Conservation (phyloP, 169 alveolate species). For the Besnoitia besnoiti region DNA sequence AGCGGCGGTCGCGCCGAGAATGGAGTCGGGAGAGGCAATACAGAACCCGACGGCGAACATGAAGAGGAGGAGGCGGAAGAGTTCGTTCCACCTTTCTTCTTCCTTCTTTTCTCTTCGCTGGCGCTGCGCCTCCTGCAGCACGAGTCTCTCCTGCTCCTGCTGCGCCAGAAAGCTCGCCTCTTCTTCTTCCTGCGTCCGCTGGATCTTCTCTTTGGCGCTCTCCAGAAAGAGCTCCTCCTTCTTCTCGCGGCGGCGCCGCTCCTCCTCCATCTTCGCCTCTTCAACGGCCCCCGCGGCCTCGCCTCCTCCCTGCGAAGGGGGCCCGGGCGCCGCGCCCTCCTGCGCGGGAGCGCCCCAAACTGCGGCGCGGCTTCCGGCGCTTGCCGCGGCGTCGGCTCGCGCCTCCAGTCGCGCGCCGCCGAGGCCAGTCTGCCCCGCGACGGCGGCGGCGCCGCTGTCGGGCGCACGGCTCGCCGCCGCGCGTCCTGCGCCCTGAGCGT, state of each 20-base stretch:
- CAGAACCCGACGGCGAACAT: slow-evolving; percentile 69
- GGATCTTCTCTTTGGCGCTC: not conserved
- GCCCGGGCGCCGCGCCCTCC: not conserved
- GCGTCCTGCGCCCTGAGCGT: too few species aligned
- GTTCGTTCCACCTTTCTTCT: not conserved
- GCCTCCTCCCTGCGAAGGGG: not conserved
- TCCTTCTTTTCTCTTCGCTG: not conserved
- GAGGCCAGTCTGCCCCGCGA: too few species aligned
- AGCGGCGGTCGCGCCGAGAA: slow-evolving; percentile 75
- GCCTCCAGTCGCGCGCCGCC: too few species aligned
- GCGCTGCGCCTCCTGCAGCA: not conserved
- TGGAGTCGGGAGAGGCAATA: slow-evolving; percentile 72
- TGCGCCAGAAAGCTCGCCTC: not conserved
- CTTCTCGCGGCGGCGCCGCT: not conserved
- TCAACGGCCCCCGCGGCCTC: not conserved
- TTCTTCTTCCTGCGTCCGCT: not conserved
- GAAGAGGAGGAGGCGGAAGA: slow-evolving; percentile 33
- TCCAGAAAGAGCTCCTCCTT: not conserved
- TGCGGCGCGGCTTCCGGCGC: too few species aligned
- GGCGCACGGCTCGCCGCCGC: too few species aligned
- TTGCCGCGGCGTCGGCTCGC: too few species aligned
- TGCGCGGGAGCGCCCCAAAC: too few species aligned
- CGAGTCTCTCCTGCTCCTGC: not conserved
- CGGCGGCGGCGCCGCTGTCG: too few species aligned
- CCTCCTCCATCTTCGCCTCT: not conserved